Percentiles rank a stretch among this genome's conserved stretches.
phyloP scores from a whole-genome alignment of 2,329 filamentous ascomycete species.

The Talaromyces sp. region DNA sequence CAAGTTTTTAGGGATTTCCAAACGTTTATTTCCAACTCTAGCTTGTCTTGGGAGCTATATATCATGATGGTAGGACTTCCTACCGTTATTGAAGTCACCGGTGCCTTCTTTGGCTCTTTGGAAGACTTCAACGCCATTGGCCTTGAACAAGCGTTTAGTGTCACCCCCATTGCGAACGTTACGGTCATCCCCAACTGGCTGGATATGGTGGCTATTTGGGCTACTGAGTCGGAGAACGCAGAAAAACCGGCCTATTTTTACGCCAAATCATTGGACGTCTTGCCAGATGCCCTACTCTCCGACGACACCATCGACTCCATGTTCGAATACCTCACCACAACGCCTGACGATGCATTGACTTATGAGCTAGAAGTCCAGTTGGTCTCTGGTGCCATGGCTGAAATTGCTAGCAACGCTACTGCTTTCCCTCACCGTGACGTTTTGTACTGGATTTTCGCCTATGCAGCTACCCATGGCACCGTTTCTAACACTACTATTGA shows the following conservation, averaged over 20 bases:
- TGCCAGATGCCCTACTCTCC: slow-evolving; percentile 48
- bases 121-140: slow-evolving; percentile 51
- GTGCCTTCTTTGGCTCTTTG: slow-evolving; percentile 59
- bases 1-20: slow-evolving; percentile 59
- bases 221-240: slow-evolving; percentile 27
- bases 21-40: slow-evolving; percentile 51
- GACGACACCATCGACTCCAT: slow-evolving; percentile 47
- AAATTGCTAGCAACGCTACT: slow-evolving; percentile 54
- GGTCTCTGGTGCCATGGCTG: slow-evolving; percentile 58
- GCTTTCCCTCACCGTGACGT: slow-evolving; percentile 64
- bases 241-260: slow-evolving; percentile 52
- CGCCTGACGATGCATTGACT: slow-evolving; percentile 50
- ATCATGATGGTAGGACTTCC: slow-evolving; percentile 56
- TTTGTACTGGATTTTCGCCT: slow-evolving; percentile 62
- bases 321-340: slow-evolving; percentile 53
- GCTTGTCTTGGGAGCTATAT: slow-evolving; percentile 59
- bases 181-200: slow-evolving; percentile 29
- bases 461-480: slow-evolving; percentile 48
- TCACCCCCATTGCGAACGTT: slow-evolving; percentile 20
- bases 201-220: slow-evolving; percentile 25
- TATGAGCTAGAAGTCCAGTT: slow-evolving; percentile 64
- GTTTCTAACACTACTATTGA: slow-evolving; percentile 46
- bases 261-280: slow-evolving; percentile 57
- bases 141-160: slow-evolving; percentile 26
- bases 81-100: slow-evolving; percentile 56